phyloP scores from a whole-genome alignment of 1,284 basidiomycete species.

The Leccinum huronense region DNA sequence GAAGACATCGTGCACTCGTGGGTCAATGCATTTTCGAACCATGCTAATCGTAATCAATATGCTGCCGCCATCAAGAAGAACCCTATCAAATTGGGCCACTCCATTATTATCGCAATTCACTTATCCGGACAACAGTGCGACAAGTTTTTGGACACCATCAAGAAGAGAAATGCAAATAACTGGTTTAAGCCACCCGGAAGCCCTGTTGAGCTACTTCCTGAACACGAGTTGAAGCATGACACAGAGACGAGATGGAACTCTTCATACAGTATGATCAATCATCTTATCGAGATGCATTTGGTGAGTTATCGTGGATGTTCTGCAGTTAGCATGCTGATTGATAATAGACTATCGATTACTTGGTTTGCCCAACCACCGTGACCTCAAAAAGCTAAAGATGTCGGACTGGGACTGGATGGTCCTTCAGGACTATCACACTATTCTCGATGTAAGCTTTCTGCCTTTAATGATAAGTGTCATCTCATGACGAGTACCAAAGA shows the following conservation, averaged over 20 bases:
- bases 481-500: not conserved
- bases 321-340: too few species aligned
- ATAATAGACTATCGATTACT: too few species aligned
- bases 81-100: not conserved
- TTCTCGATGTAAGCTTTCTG: too few species aligned
- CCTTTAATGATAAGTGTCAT: too few species aligned
- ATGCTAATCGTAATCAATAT: not conserved
- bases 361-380: too few species aligned
- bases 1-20: not conserved
- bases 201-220: not conserved
- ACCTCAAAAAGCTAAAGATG: too few species aligned
- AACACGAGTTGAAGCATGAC: not conserved
- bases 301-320: not conserved
- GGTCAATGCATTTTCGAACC: not conserved
- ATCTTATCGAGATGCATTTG: not conserved
- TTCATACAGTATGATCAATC: not conserved
- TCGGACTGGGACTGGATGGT: too few species aligned
- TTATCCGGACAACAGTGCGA: not conserved
- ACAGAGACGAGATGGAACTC: not conserved
- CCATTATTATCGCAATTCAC: not conserved
- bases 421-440: too few species aligned
- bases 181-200: not conserved
- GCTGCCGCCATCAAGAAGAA: not conserved
- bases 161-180: not conserved
- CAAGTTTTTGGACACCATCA: not conserved